A percentile compares a stretch with the other conserved stretches of the same genome.
Conservation (phyloP, 495 filamentous ascomycete species). For the Neurospora sp. region DNA sequence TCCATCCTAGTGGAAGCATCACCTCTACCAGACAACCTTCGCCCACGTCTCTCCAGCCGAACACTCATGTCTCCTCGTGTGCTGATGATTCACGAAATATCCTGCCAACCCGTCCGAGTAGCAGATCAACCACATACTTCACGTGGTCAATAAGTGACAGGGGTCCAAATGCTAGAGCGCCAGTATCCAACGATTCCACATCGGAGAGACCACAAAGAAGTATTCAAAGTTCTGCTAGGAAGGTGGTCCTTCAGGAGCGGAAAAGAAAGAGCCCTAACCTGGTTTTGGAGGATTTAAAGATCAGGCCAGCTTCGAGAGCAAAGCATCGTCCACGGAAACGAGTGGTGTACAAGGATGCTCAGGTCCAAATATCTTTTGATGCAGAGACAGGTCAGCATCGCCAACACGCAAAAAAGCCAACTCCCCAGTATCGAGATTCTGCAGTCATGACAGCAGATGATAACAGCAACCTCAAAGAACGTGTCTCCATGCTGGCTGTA, state of each 20-base stretch:
- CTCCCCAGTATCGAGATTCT: background rate
- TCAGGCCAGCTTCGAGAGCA: background rate
- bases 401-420: background rate
- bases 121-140: conserved; percentile 16
- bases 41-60: background rate
- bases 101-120: background rate
- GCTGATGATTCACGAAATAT: background rate
- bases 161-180: background rate
- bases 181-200: background rate
- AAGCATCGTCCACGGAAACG: background rate
- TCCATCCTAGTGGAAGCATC: background rate
- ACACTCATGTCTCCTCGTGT: background rate
- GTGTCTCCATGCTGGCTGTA: background rate
- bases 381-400: background rate
- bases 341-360: background rate
- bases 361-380: background rate
- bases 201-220: background rate
- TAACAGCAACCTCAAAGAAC: background rate
- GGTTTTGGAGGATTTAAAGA: background rate
- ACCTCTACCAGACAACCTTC: background rate
- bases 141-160: conserved; percentile 22
- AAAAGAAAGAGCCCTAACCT: background rate
- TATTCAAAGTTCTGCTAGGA: background rate
- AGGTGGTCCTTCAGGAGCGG: background rate
- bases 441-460: background rate